These are phyloP conservation scores for Dendrocalamus latiflorus DNA, from an alignment of 202 grass and related monocot genomes.

Conservation along the genomic window DNA sequence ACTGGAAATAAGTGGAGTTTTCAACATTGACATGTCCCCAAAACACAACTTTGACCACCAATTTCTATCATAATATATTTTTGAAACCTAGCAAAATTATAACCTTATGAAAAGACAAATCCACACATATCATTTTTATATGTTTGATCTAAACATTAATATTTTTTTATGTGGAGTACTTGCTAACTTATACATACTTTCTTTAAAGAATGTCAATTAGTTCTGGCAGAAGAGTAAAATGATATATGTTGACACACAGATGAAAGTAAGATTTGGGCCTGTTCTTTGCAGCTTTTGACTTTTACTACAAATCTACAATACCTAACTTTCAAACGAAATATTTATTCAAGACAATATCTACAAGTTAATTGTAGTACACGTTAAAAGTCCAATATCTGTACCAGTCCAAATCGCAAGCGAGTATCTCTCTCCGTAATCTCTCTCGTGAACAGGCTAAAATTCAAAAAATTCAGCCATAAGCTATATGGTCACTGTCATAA, in stretches of 20 bases:
- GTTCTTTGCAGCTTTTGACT: too few species aligned
- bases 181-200: background rate
- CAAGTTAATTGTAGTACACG: too few species aligned
- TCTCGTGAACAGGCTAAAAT: too few species aligned
- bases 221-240: background rate
- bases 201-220: background rate
- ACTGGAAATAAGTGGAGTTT: background rate
- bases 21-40: background rate
- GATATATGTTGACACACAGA: background rate
- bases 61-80: too few species aligned
- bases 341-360: too few species aligned
- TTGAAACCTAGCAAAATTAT: background rate
- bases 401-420: too few species aligned
- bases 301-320: too few species aligned
- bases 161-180: background rate
- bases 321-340: too few species aligned
- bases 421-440: too few species aligned
- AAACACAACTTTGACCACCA: background rate
- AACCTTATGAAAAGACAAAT: background rate
- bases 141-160: background rate
- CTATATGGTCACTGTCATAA: too few species aligned
- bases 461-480: too few species aligned
- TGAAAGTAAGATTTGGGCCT: background rate
- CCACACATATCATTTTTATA: background rate
- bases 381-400: too few species aligned